Evolutionary conservation across 306 rosid genomes (phyloP), one percentile per base, ranked within the genome.

Genomic region (Albizia julibrissin): DNA sequence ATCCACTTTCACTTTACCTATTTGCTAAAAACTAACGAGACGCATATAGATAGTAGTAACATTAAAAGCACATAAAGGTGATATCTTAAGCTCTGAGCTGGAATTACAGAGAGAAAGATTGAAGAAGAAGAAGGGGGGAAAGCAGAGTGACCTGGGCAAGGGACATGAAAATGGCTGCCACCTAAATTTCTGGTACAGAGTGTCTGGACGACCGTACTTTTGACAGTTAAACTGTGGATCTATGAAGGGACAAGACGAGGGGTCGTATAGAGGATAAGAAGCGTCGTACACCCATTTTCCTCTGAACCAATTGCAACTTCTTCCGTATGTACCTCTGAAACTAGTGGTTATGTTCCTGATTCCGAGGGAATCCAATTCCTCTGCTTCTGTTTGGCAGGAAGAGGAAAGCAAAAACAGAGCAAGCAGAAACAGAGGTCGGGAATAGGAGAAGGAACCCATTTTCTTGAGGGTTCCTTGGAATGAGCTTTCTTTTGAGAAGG

Each of bases 171-270:
- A 86, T 29, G 99, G 99, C 69, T 81, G 88, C 98, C 99, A 95
- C 62, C 91, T 87, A 76, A 85, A 93, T 33, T 91, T 92, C 78
- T 90, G 97, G 85, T 91, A 95, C 10, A 85, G 69, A 9, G 69
- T 84, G 77, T 95, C 98, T 3, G 90, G 88, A 4, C 99, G 93
- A 66, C 96, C 95, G 15, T 84, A 84, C 71, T 95, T 93, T 22
- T 90, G 91, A 86, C 99, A 95, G 84, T 93, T 74, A 85, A 95
- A 95, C 72, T 95, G 92, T 71, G 97, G 92, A 89, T 95, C 99
- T 86, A 95, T 58, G 87, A 95, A 95, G 80, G 96, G 98, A 43
- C 99, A 95, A 1, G 84, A 50, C 31, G 93, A 85, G 24, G 95
- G 79, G 58, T 90, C 87, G 78, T 93, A 95, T 54, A 87, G 92